Evolutionary conservation across 495 filamentous ascomycete species (phyloP), one percentile per base, ranked within the genome.

Genomic region (Penicillium antarcticum): DNA sequence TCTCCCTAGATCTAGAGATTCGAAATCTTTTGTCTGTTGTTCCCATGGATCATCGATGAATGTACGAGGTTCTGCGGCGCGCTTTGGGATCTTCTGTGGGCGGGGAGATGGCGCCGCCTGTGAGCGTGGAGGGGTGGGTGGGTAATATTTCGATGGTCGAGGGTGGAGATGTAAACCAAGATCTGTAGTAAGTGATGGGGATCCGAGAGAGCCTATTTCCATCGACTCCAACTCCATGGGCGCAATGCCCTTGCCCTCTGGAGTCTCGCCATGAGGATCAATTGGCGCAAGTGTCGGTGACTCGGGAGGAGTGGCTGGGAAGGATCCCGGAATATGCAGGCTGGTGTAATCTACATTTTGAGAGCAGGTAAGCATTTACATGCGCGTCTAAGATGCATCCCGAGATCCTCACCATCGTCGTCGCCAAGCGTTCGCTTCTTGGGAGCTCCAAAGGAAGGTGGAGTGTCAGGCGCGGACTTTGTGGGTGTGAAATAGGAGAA

Each of bases 11-110:
- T 61, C 61, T 1, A 52, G 29, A 8, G 58, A 53, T 24, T 57
- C 55, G 29, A 42, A 52, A 35, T 36, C 32, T 50, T 18, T 37
- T 16, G 46, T 47, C 14, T 53, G 52, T 24, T 56, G 47, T 12
- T 37, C 18, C 56, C 62, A 71, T 2, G 67, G 65, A 37, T 71
- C 65, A 13, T 63, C 58, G 1, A 52, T 48, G 10, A 42, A 38
- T 44, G 57, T 58, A 5, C 40, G 33, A 35, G 60, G 52, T 39
- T 58, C 42, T 9, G 43, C 24, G 2, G 41, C 16, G 7, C 47
- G 51, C 33, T 24, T 49, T 21, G 34, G 36, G 9, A 31, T 37
- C 12, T 50, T 36, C 26, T 37, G 42, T 44, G 41, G 35, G 16
- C 44, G 33, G 12, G 45, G 45, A 12, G 46, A 37, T 37, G 52